phyloP scores from a whole-genome alignment of 1,139 yeast genomes.

The Zygotorulaspora mrakii region DNA sequence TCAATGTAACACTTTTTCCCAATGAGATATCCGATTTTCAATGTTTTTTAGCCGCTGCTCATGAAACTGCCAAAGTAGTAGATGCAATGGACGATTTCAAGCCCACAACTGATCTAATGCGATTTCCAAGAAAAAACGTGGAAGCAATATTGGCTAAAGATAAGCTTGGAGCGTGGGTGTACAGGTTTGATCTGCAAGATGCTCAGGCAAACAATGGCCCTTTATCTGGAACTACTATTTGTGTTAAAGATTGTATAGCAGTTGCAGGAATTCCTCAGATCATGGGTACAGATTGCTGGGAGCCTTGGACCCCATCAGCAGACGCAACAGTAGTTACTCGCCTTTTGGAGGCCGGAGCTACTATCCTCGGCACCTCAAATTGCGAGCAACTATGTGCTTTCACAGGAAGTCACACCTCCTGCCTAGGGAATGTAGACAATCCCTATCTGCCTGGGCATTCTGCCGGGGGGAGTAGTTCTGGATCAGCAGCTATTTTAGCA shows the following conservation, averaged over 20 bases:
- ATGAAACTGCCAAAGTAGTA: slow-evolving; percentile 36
- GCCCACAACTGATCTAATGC: slow-evolving; percentile 32
- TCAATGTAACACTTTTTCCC: slow-evolving; percentile 31
- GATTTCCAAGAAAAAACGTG: slow-evolving; percentile 38
- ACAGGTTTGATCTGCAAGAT: slow-evolving; percentile 39
- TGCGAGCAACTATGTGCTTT: slow-evolving; percentile 41
- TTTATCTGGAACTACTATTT: slow-evolving; percentile 36
- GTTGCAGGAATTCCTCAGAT: slow-evolving; percentile 40
- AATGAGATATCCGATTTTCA: slow-evolving; percentile 37
- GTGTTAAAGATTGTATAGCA: slow-evolving; percentile 39
- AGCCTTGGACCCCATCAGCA: slow-evolving; percentile 37
- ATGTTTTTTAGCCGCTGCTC: slow-evolving; percentile 37
- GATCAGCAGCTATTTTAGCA: slow-evolving; percentile 41
- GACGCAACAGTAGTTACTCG: slow-evolving; percentile 41
- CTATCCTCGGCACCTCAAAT: slow-evolving; percentile 38
- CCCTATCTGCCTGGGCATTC: slow-evolving; percentile 35
- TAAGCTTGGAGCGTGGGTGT: slow-evolving; percentile 41
- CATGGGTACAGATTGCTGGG: slow-evolving; percentile 38
- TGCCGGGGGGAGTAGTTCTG: slow-evolving; percentile 40
- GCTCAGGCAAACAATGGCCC: slow-evolving; percentile 29
- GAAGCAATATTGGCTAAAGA: slow-evolving; percentile 27
- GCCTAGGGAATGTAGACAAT: slow-evolving; percentile 38
- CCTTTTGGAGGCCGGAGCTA: slow-evolving; percentile 38
- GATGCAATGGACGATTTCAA: slow-evolving; percentile 35
- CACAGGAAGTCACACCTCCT: slow-evolving; percentile 39